Evolutionary conservation across 768 basidiomycete species (phyloP).

Genomic region (Boletales sp.): DNA sequence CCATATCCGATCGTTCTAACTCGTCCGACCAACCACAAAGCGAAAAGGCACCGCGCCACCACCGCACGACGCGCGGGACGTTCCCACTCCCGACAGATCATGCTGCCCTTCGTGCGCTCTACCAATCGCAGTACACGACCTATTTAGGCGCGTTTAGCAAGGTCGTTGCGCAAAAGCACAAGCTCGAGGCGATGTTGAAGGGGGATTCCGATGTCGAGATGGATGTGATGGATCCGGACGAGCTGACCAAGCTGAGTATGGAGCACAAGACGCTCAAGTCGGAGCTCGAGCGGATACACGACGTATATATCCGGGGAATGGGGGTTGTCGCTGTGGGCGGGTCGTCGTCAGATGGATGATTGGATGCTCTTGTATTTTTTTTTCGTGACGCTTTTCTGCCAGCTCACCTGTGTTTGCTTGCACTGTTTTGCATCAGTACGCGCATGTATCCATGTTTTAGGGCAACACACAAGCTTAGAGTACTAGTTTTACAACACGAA

Average conservation of each 20-base stretch:
- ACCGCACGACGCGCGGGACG: slow-evolving; percentile 30
- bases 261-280: slow-evolving; percentile 45
- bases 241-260: slow-evolving; percentile 40
- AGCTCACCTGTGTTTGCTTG: too few relatives aligned
- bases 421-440: too few relatives aligned
- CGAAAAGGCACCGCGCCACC: slow-evolving; percentile 17
- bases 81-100: slow-evolving; percentile 44
- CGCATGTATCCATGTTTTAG: too few relatives aligned
- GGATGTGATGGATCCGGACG: slow-evolving; percentile 53
- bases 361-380: too few relatives aligned
- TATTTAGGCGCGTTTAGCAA: slow-evolving; percentile 48
- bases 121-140: slow-evolving; percentile 47
- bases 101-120: slow-evolving; percentile 48
- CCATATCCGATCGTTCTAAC: slow-evolving; percentile 21
- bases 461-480: too few relatives aligned
- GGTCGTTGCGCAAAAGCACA: slow-evolving; percentile 47
- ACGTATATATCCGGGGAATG: slow-evolving; percentile 31
- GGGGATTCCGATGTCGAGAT: slow-evolving; percentile 54
- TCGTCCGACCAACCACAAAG: slow-evolving; percentile 16
- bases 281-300: slow-evolving; percentile 52
- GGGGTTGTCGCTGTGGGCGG: not conserved
- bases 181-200: slow-evolving; percentile 50
- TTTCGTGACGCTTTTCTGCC: too few relatives aligned
- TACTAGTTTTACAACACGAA: too few relatives aligned
- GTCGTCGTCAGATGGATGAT: not conserved